Percentiles rank a stretch among this genome's conserved stretches.
phyloP scores from a whole-genome alignment of 179 eudicot species.

The Spinacia oleracea region DNA sequence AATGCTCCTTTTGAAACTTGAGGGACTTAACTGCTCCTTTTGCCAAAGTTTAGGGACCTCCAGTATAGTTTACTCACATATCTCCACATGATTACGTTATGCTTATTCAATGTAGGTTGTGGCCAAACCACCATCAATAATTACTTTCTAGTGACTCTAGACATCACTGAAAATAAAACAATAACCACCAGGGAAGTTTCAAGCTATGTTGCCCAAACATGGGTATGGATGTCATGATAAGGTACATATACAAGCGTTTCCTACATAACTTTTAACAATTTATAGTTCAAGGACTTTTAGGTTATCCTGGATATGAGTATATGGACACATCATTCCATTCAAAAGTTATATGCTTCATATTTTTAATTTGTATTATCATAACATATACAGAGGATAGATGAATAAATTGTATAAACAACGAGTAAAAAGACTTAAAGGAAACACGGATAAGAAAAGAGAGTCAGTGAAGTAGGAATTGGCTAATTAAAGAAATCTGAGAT shows the following conservation, averaged over 20 bases:
- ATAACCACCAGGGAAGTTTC: background rate
- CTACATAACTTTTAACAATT: background rate
- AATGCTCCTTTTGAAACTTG: too few relatives aligned
- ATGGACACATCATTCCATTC: background rate
- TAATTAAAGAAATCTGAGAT: background rate
- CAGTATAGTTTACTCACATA: too few relatives aligned
- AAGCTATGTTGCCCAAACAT: background rate
- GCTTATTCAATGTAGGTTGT: background rate
- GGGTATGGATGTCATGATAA: background rate
- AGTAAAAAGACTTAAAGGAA: too few relatives aligned
- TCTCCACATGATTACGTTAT: background rate
- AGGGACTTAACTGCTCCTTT: too few relatives aligned
- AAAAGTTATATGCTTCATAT: background rate
- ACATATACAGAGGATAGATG: background rate
- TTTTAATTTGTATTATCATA: background rate
- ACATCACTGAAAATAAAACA: background rate
- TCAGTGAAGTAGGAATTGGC: background rate
- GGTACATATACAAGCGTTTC: background rate
- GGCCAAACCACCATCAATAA: background rate
- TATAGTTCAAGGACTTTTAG: background rate
- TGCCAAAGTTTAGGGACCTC: too few relatives aligned
- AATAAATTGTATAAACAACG: background rate
- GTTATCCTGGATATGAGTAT: background rate
- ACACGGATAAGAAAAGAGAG: background rate
- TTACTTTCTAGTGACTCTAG: background rate